A percentile compares a stretch with the other conserved stretches of the same genome.
These are phyloP conservation scores for Annulohypoxylon truncatum DNA, from an alignment of 2,329 filamentous ascomycete genomes.

Conservation along the genomic window DNA sequence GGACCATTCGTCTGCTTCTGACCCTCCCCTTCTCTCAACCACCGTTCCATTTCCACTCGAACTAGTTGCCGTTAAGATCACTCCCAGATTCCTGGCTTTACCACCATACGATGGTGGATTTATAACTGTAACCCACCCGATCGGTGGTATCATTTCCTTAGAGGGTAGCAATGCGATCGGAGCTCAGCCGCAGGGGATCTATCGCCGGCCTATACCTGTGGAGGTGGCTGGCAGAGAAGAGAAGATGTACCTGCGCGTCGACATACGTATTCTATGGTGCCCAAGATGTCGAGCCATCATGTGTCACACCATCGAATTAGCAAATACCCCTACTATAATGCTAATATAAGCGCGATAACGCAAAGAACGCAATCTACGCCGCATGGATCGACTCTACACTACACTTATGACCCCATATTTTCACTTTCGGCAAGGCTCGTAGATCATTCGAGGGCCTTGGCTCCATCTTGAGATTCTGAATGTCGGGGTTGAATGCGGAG, in stretches of 20 bases:
- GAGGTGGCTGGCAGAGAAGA: slow-evolving; percentile 3
- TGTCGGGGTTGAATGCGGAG: slow-evolving; percentile 37
- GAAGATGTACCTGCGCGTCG: not conserved
- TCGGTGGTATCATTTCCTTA: slow-evolving; percentile 31
- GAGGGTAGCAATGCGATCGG: slow-evolving; percentile 22
- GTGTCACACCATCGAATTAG: slow-evolving; percentile 12
- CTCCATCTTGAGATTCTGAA: slow-evolving; percentile 21
- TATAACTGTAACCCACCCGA: slow-evolving; percentile 37
- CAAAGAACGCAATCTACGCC: slow-evolving; percentile 6
- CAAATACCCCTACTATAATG: slow-evolving; percentile 3
- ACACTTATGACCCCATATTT: slow-evolving; percentile 1
- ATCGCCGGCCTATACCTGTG: not conserved
- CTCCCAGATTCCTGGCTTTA: slow-evolving; percentile 36
- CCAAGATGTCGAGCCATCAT: not conserved
- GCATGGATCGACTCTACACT: slow-evolving; percentile 19
- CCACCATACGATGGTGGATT: slow-evolving; percentile 20
- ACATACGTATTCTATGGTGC: not conserved
- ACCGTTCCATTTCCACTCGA: slow-evolving; percentile 12
- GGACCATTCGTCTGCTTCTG: slow-evolving; percentile 5
- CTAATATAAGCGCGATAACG: slow-evolving; percentile 7
- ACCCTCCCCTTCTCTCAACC: not conserved
- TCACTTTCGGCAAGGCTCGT: slow-evolving; percentile 28
- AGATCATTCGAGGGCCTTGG: slow-evolving; percentile 36
- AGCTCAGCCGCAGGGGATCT: slow-evolving; percentile 34
- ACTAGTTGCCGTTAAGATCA: slow-evolving; percentile 14